Evolutionary conservation across 345 rosid genomes (phyloP).

Genomic region (Odontarrhena argentea): DNA sequence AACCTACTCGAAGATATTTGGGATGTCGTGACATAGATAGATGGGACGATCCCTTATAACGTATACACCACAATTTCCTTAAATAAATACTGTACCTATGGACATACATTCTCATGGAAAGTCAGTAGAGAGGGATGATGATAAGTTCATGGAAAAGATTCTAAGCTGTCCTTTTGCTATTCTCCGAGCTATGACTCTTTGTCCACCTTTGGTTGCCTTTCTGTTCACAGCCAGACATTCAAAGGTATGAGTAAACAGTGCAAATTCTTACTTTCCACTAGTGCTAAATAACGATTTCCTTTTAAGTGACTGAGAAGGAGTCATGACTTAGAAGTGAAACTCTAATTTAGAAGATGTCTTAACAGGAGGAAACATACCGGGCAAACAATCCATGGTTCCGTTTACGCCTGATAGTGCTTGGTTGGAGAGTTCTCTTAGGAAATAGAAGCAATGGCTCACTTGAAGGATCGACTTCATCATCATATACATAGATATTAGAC

Average conservation of each 20-base stretch:
- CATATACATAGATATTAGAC: constrained; percentile 1
- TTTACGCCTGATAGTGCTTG: constrained; percentile 82
- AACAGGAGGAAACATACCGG: constrained; percentile 53
- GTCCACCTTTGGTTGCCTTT: constrained; percentile 95
- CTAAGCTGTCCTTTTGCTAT: constrained; percentile 96
- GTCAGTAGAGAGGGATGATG: not conserved
- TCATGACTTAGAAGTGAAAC: not conserved
- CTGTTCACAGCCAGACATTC: constrained; percentile 53
- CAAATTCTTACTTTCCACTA: not conserved
- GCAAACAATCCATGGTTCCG: constrained; percentile 91
- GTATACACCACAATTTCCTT: too few relatives aligned
- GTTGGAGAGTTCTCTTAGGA: constrained; percentile 88
- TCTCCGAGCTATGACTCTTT: constrained; percentile 94
- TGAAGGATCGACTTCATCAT: constrained; percentile 62
- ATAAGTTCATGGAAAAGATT: constrained; percentile 3
- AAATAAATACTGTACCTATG: too few relatives aligned
- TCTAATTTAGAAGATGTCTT: not conserved
- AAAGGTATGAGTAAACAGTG: constrained; percentile 19
- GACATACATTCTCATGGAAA: too few relatives aligned
- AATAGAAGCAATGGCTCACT: constrained; percentile 71
- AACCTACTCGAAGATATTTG: too few relatives aligned
- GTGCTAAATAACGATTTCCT: not conserved
- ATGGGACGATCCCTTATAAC: too few relatives aligned
- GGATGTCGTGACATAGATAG: too few relatives aligned
- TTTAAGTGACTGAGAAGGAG: not conserved